Conservation (phyloP, 2,329 filamentous ascomycete genomes). For the Alternaria triticina region DNA sequence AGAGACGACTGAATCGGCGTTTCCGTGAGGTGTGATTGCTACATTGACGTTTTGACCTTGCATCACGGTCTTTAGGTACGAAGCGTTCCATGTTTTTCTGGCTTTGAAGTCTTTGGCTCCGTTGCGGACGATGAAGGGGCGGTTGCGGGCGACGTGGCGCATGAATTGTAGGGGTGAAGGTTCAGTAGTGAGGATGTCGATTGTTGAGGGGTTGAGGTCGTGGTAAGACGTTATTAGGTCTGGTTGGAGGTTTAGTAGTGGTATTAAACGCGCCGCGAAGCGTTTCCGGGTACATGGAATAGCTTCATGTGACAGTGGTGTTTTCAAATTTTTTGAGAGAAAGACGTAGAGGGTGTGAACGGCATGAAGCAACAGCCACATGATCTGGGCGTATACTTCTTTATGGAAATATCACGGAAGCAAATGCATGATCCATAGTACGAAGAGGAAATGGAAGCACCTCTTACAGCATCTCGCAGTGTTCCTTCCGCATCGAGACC, state of each 20-base stretch:
- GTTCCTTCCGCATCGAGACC: slow-evolving; percentile 31
- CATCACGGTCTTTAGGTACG: slow-evolving; percentile 65
- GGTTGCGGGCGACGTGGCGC: slow-evolving; percentile 75
- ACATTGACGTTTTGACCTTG: slow-evolving; percentile 69
- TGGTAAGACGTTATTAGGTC: slow-evolving; percentile 71
- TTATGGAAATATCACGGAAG: too few relatives aligned
- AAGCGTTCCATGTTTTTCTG: slow-evolving; percentile 65
- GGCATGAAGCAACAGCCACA: too few relatives aligned
- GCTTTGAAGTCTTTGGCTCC: slow-evolving; percentile 70
- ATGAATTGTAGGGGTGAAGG: slow-evolving; percentile 82
- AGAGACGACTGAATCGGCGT: slow-evolving; percentile 67
- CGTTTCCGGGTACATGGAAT: too few relatives aligned
- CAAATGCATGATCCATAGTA: too few relatives aligned
- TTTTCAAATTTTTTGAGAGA: too few relatives aligned
- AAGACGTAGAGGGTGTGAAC: too few relatives aligned
- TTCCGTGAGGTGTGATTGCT: slow-evolving; percentile 75
- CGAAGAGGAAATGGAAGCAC: slow-evolving; percentile 32
- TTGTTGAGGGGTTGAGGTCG: slow-evolving; percentile 68
- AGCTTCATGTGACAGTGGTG: too few relatives aligned
- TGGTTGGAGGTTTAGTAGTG: too few relatives aligned
- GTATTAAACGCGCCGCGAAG: too few relatives aligned
- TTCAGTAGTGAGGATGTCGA: slow-evolving; percentile 68
- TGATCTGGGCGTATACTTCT: too few relatives aligned
- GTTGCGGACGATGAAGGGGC: slow-evolving; percentile 73
- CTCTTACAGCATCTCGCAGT: slow-evolving; percentile 46